Base-by-base conservation (phyloP, 176 grass and related monocot genomes). In the Oryza longistaminata region DNA sequence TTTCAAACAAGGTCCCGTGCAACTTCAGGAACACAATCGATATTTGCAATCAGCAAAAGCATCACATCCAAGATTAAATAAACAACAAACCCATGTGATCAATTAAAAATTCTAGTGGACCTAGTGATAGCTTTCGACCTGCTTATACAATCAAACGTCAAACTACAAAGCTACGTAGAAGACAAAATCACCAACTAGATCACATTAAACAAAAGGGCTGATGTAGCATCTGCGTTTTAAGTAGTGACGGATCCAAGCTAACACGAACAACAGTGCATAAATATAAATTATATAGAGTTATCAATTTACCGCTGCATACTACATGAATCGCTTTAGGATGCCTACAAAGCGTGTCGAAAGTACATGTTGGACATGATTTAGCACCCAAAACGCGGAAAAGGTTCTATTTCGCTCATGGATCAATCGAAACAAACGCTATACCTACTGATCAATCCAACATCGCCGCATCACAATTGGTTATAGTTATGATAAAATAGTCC, bases 101-200 rank as follows among this genome's bases (percentile, higher is more conserved):
- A 75, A 34, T 85, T 6, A 76, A 25, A 50, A 68, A 40, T 11
- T 12, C 27, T 45, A 25, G 72, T 1, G 22, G 43, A 17, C 6
- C 2, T 13, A 66, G 43, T 39, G 55, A 72, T 13, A 86, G 26
- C 25, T 75, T 77, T 71, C 48, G 70, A 67, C 17, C 10, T 11
- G 16, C 39, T 37, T 70, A 31, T 70, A 53, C 40, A 22, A 66
- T n/a, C n/a, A 5, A 6, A 27, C 40, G 14, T 81, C 39, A 81
- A 76, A 33, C 42, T 65, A 65, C 16, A 50, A 71, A 33, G 21
- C 29, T 6, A 58, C 19, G 11, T 1, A 61, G 25, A 53, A 77
- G 72, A 77, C 83, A 86, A 71, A 76, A 26, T 82, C 24, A 85
- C 68, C 71, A 79, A 71, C 50, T 8, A 65, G 73, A 58, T 71